Evolutionary conservation across 208 protist genomes (phyloP).

Genomic region (Trypanosoma scelopori): DNA sequence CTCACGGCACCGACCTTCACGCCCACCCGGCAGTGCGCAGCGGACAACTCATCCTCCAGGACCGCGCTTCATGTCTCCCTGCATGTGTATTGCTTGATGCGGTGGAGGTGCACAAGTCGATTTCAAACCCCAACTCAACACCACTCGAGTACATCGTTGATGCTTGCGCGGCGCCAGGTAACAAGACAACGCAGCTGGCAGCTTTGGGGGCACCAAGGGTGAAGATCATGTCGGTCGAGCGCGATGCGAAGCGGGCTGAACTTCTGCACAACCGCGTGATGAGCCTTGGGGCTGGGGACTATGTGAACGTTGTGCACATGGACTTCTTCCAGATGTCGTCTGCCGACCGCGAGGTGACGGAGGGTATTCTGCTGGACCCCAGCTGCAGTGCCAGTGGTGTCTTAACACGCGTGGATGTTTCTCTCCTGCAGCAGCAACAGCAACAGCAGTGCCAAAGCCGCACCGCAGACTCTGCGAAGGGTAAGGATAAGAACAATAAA

Average conservation of each 20-base stretch:
- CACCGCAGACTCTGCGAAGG: not conserved
- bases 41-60: conserved; percentile 87
- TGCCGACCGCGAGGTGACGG: conserved; percentile 65
- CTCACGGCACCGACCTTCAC: conserved; percentile 83
- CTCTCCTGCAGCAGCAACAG: conserved; percentile 36
- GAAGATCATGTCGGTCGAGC: conserved; percentile 88
- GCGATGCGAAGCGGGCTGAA: conserved; percentile 68
- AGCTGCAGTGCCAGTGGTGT: conserved; percentile 91
- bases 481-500: conserved; percentile 16
- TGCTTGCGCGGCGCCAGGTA: conserved; percentile 90
- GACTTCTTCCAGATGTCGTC: conserved; percentile 87
- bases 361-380: conserved; percentile 91
- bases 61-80: conserved; percentile 90
- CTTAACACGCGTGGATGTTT: conserved; percentile 82
- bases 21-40: conserved; percentile 82
- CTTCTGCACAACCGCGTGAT: conserved; percentile 67
- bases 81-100: conserved; percentile 82
- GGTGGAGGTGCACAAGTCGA: conserved; percentile 34
- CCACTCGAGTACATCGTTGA: conserved; percentile 87
- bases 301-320: conserved; percentile 80
- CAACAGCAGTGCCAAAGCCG: conserved; percentile 16
- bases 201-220: conserved; percentile 60
- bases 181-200: conserved; percentile 91
- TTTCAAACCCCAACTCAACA: not conserved
- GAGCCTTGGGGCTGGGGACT: conserved; percentile 60